Evolutionary conservation across 345 rosid genomes (phyloP).

Genomic region (Anacardium occidentale): DNA sequence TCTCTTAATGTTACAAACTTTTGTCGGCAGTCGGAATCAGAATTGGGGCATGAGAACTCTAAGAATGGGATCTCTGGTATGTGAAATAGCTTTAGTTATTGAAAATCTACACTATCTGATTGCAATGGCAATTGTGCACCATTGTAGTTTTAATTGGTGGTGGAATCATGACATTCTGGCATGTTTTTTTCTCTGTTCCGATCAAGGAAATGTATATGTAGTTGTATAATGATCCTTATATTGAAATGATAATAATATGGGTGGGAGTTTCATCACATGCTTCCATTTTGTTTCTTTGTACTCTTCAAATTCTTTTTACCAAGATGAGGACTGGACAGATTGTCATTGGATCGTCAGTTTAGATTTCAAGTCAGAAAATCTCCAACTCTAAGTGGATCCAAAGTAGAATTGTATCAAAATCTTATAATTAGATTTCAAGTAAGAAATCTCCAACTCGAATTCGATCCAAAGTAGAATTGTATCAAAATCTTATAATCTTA

Average conservation of each 20-base stretch:
- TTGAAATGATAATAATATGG: not conserved
- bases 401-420: no score
- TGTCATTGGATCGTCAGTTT: no score
- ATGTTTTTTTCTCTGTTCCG: slow-evolving; percentile 9
- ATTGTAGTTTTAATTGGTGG: slow-evolving; percentile 18
- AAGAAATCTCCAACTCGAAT: no score
- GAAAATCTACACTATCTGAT: slow-evolving; percentile 15
- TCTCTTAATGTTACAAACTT: slow-evolving; percentile 12
- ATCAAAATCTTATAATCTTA: no score
- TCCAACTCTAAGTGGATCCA: no score
- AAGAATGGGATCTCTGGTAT: slow-evolving; percentile 9
- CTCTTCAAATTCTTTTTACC: no score
- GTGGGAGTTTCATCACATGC: slow-evolving; percentile 12
- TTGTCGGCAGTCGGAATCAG: slow-evolving; percentile 16
- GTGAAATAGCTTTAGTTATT: slow-evolving; percentile 15
- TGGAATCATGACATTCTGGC: not conserved
- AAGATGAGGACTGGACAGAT: no score
- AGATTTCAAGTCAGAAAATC: no score
- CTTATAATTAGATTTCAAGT: no score
- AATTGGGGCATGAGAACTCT: slow-evolving; percentile 10
- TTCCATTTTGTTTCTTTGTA: not conserved
- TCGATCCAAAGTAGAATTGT: no score
- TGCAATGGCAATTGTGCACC: slow-evolving; percentile 12
- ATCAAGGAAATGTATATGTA: slow-evolving; percentile 25
- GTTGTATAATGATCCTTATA: slow-evolving; percentile 12